Evolutionary conservation across 129 eudicot species (phyloP).

Genomic region (Heracleum sosnowskyi): DNA sequence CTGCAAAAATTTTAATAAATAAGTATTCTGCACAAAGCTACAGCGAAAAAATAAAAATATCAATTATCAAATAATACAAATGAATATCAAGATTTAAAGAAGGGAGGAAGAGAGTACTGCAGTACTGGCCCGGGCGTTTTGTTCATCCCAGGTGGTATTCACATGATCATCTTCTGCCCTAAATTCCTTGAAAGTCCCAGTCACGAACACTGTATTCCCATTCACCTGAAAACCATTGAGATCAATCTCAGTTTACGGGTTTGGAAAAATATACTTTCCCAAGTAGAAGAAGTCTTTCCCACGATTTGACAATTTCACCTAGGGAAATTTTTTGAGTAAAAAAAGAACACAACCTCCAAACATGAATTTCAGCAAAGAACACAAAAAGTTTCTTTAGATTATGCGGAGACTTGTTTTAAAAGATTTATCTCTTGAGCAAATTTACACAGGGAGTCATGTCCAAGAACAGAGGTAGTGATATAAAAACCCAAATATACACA

Average conservation of each 20-base stretch:
- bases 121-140: constrained; percentile 57
- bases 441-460: neutral
- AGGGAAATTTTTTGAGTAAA: neutral
- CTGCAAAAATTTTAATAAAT: constrained; percentile 32
- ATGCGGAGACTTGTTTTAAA: neutral
- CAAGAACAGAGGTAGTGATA: neutral
- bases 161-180: constrained; percentile 50
- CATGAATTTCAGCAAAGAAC: neutral
- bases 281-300: neutral
- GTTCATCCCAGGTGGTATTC: constrained; percentile 66
- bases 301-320: neutral
- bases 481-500: neutral
- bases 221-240: constrained; percentile 48
- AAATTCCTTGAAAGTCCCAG: constrained; percentile 75
- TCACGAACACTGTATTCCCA: constrained; percentile 82
- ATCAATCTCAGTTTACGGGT: neutral
- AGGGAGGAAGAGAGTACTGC: constrained; percentile 55
- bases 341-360: neutral
- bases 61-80: neutral
- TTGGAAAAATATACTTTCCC: neutral
- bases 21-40: constrained; percentile 14
- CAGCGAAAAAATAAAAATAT: neutral
- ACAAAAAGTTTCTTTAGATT: neutral
- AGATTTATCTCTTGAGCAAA: neutral
- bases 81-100: neutral